These are phyloP conservation scores for Echinochloa phyllopogon DNA, from an alignment of 176 grass and related monocot genomes.

Conservation along the genomic window DNA sequence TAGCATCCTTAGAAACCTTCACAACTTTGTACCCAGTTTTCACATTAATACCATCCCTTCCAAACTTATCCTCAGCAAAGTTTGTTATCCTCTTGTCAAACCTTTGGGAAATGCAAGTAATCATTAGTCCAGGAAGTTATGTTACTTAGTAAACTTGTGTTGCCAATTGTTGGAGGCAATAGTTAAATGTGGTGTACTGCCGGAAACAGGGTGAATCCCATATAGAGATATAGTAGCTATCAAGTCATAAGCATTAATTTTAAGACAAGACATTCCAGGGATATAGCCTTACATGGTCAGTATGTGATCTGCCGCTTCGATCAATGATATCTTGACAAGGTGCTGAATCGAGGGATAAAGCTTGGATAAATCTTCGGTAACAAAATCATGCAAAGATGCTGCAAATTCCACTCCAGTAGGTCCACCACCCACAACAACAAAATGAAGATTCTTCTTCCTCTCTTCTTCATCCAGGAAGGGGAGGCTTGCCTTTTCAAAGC, in stretches of 20 bases:
- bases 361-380: slow-evolving; percentile 85
- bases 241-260: slow-evolving; percentile 14
- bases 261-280: background rate
- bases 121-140: slow-evolving; percentile 25
- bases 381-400: slow-evolving; percentile 90
- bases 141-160: slow-evolving; percentile 2
- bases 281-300: slow-evolving; percentile 75
- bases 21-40: slow-evolving; percentile 96
- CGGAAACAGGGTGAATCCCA: background rate
- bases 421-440: slow-evolving; percentile 92
- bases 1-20: slow-evolving; percentile 74
- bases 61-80: slow-evolving; percentile 92
- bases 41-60: slow-evolving; percentile 92
- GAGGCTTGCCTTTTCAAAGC: slow-evolving; percentile 90
- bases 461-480: slow-evolving; percentile 78
- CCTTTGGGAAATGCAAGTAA: slow-evolving; percentile 48
- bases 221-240: slow-evolving; percentile 21
- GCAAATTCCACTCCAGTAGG: slow-evolving; percentile 98
- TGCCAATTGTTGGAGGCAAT: background rate
- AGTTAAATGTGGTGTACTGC: background rate
- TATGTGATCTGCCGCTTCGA: slow-evolving; percentile 93
- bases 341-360: slow-evolving; percentile 79
- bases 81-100: slow-evolving; percentile 96
- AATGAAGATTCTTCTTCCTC: slow-evolving; percentile 92
- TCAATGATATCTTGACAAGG: slow-evolving; percentile 88